These are phyloP conservation scores for Dioscorea alata DNA, from an alignment of 106 monocot species.

Conservation along the genomic window DNA sequence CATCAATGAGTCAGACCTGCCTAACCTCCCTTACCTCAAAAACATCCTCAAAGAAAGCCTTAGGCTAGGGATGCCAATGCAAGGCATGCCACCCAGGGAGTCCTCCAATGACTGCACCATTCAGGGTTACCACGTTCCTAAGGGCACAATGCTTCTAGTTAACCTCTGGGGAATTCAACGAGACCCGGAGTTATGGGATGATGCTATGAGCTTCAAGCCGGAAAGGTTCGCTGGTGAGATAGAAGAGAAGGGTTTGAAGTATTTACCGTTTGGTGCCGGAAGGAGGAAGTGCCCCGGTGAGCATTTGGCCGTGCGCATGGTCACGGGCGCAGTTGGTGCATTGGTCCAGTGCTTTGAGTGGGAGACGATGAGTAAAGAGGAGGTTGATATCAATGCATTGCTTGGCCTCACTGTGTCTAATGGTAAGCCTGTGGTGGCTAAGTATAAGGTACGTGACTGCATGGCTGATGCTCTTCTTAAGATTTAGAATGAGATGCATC, in stretches of 20 bases:
- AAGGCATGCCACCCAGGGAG: slow-evolving; percentile 19
- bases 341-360: slow-evolving; percentile 42
- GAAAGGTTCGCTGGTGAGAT: slow-evolving; percentile 24
- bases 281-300: slow-evolving; percentile 43
- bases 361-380: slow-evolving; percentile 7
- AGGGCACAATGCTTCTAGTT: slow-evolving; percentile 28
- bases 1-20: slow-evolving; percentile 25
- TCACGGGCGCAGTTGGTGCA: slow-evolving; percentile 10
- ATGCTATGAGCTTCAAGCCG: slow-evolving; percentile 22
- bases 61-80: slow-evolving; percentile 17
- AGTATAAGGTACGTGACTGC: slow-evolving; percentile 3
- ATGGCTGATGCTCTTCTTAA: neutral
- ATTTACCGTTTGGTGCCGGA: slow-evolving; percentile 28
- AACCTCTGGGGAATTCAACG: slow-evolving; percentile 30
- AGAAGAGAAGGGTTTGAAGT: no score
- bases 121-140: slow-evolving; percentile 17
- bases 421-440: slow-evolving; percentile 9
- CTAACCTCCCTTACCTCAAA: slow-evolving; percentile 30
- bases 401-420: slow-evolving; percentile 16
- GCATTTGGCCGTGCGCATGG: neutral
- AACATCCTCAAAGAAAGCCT: slow-evolving; percentile 26
- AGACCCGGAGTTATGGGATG: slow-evolving; percentile 25
- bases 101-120: slow-evolving; percentile 25
- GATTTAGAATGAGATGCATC: no score
- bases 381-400: slow-evolving; percentile 24